phyloP scores from a whole-genome alignment of 768 basidiomycete genomes.

The Leucocoprinus birnbaumii region DNA sequence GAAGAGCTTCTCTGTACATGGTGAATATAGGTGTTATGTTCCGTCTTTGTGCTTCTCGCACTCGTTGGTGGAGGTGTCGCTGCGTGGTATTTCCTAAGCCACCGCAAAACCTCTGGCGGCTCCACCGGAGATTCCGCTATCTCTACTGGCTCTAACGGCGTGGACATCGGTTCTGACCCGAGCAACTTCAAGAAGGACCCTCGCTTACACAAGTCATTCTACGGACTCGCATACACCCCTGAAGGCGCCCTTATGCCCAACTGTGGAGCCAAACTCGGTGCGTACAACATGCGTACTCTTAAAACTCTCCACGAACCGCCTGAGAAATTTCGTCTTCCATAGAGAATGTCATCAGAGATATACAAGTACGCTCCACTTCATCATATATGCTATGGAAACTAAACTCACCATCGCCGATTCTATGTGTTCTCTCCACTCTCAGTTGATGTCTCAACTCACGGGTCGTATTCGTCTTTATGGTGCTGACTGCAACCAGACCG shows the following conservation, averaged over 20 bases:
- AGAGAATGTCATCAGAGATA: slow-evolving; percentile 66
- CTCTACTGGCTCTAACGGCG: background rate
- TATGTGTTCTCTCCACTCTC: slow-evolving; percentile 42
- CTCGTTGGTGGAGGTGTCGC: slow-evolving; percentile 58
- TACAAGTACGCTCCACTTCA: slow-evolving; percentile 47
- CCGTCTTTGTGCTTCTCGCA: slow-evolving; percentile 41
- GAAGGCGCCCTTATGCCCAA: slow-evolving; percentile 60
- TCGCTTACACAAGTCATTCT: slow-evolving; percentile 70
- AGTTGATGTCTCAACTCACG: slow-evolving; percentile 76
- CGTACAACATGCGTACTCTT: slow-evolving; percentile 10
- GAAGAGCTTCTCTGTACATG: too few relatives aligned
- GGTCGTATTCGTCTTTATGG: slow-evolving; percentile 80
- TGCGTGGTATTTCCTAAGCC: slow-evolving; percentile 64
- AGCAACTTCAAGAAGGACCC: slow-evolving; percentile 68
- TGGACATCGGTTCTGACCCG: slow-evolving; percentile 47
- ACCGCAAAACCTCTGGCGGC: slow-evolving; percentile 24
- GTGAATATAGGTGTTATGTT: slow-evolving; percentile 53
- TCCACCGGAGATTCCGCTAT: background rate
- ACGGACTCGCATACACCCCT: slow-evolving; percentile 87
- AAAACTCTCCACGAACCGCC: background rate
- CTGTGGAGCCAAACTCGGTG: slow-evolving; percentile 57
- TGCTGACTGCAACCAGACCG: slow-evolving; percentile 81
- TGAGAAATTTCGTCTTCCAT: background rate
- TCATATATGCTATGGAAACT: background rate
- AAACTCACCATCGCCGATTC: slow-evolving; percentile 12